Base-by-base conservation (phyloP, 2,329 filamentous ascomycete species). In the Phyllosticta citrichinensis region DNA sequence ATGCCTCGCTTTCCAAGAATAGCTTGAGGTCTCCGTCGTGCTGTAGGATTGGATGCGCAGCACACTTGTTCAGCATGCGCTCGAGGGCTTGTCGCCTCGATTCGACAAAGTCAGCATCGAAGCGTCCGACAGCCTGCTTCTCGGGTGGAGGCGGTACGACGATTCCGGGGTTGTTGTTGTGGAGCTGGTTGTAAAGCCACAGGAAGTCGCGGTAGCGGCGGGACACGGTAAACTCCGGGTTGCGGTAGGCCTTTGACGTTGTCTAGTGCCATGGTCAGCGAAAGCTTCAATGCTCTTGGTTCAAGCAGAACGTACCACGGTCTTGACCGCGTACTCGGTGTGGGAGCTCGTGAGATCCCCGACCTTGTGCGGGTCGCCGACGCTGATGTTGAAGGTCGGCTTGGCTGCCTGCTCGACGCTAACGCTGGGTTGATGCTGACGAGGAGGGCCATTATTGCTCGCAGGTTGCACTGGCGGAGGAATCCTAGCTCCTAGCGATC, bases 311-410 rank as follows among this genome's bases (percentile, higher is more conserved):
- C 73, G 63, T 80, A 94, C 90, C 85, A 88, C 94, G 62, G 94
- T 99, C 69, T 89, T 84, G 65, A 99, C 94, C 68, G 91, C 91
- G 76, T 99, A 99, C 55, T 97, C 94, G 65, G 96, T 99, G 74
- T 99, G 94, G 65, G 92, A 96, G 74, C 89, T 96, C 9, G 94
- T 97, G 73, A 97, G 76, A 75, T 97, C 94, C 63, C 94, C 94
- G 66, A 99, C 93, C 78, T 97, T 99, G 76, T 97, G 92, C 60
- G 94, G 94, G 76, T 99, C 94, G 62, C 94, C 94, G 22, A 99
- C 94, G 2, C 83, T 86, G 68, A 99, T 97, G 56, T 89, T 80
- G 75, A 97, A 99, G 52, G 80, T 88, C 5, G 94, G 94, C 75
- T 96, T 96, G 30, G 93, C 87, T 55, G 94, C 94, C 77, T 96